Conservation (phyloP, 352 stramenopile genomes). For the Globisporangium polare region DNA sequence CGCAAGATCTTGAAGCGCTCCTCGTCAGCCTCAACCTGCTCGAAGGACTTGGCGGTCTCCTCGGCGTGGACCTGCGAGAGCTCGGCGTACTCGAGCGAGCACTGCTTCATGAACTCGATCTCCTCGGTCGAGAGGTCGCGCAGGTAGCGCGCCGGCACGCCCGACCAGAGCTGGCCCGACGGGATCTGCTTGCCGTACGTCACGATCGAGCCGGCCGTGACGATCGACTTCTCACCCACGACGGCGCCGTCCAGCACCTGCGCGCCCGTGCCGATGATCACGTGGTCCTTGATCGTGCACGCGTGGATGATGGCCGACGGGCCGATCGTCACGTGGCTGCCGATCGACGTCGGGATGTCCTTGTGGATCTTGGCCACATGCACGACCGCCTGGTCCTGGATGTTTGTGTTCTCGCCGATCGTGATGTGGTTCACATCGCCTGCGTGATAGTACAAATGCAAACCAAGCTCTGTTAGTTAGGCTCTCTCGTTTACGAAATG, state of each 20-base stretch:
- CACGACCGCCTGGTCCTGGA: slow-evolving; percentile 92
- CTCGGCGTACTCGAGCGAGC: slow-evolving; percentile 82
- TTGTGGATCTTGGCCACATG: slow-evolving; percentile 93
- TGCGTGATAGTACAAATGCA: slow-evolving; percentile 5
- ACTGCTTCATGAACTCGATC: slow-evolving; percentile 88
- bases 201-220: slow-evolving; percentile 89
- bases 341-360: slow-evolving; percentile 89
- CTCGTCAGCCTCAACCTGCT: slow-evolving; percentile 75
- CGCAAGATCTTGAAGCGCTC: slow-evolving; percentile 74
- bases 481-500: background rate
- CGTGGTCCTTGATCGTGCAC: slow-evolving; percentile 90
- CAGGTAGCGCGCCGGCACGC: slow-evolving; percentile 76
- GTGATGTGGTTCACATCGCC: slow-evolving; percentile 91
- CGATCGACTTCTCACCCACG: slow-evolving; percentile 84
- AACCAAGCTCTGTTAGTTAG: background rate
- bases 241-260: slow-evolving; percentile 89
- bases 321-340: slow-evolving; percentile 89
- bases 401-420: slow-evolving; percentile 93
- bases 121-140: slow-evolving; percentile 83
- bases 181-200: slow-evolving; percentile 84
- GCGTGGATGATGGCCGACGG: slow-evolving; percentile 87
- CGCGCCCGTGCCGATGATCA: slow-evolving; percentile 90
- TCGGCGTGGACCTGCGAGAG: slow-evolving; percentile 67
- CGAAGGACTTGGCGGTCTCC: slow-evolving; percentile 82
- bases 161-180: slow-evolving; percentile 88